Conservation (phyloP, 1,284 basidiomycete genomes). For the Trichosporon sp. region DNA sequence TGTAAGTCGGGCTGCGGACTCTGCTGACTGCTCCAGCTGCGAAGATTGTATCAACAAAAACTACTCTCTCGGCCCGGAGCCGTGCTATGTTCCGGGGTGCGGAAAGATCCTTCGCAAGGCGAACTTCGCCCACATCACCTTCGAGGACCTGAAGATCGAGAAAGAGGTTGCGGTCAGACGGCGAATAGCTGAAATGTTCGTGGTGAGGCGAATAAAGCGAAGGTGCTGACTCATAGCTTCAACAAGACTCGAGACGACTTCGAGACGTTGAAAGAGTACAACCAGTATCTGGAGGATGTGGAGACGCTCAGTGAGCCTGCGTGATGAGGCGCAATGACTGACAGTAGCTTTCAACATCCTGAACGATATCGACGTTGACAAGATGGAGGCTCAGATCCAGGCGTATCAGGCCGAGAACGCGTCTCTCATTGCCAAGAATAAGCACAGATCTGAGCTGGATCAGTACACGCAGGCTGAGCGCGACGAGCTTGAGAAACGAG, state of each 20-base stretch:
- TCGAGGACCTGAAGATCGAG: conserved; percentile 93
- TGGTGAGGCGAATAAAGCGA: background rate
- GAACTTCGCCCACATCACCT: conserved; percentile 92
- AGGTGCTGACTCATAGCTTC: conserved; percentile 57
- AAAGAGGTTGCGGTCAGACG: conserved; percentile 88
- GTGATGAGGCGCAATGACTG: background rate
- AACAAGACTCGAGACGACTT: conserved; percentile 94
- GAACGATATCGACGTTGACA: conserved; percentile 76
- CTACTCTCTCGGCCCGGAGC: conserved; percentile 92
- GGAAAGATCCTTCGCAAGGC: conserved; percentile 82
- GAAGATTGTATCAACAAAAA: conserved; percentile 96
- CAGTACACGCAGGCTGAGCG: conserved; percentile 53
- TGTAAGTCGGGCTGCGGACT: conserved; percentile 53
- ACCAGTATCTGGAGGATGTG: conserved; percentile 92
- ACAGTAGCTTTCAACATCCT: conserved; percentile 81
- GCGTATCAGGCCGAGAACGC: conserved; percentile 75
- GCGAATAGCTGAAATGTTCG: conserved; percentile 76
- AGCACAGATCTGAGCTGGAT: conserved; percentile 59
- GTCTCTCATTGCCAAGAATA: conserved; percentile 68
- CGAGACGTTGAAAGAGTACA: conserved; percentile 70
- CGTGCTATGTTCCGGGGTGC: conserved; percentile 82
- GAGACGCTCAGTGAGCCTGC: conserved; percentile 78
- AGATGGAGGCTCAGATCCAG: conserved; percentile 77
- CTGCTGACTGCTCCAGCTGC: conserved; percentile 59
- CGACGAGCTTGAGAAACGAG: conserved; percentile 63